Evolutionary conservation across 139 green algal species (phyloP).

Genomic region (Yamagishiella unicocca): DNA sequence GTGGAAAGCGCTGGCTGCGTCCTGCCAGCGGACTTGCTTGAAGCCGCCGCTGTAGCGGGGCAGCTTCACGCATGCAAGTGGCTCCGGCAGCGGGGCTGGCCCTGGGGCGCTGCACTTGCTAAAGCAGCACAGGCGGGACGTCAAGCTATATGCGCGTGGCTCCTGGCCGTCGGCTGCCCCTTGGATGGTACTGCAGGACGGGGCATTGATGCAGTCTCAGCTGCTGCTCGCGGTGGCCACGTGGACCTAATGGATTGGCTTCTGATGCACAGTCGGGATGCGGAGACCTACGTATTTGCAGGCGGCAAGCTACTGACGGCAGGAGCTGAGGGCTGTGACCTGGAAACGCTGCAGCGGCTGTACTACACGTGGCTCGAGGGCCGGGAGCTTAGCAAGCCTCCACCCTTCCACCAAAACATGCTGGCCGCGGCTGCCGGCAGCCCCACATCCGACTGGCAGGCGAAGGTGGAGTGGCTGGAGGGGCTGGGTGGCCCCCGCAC

Average conservation of each 20-base stretch:
- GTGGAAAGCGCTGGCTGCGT: background rate
- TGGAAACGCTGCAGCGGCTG: background rate
- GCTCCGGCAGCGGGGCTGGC: background rate
- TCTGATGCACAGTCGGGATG: background rate
- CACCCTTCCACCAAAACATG: background rate
- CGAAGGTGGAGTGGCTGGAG: constrained; percentile 1
- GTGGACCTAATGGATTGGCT: background rate
- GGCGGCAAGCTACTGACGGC: background rate
- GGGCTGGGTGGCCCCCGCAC: too few relatives aligned
- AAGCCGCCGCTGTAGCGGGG: background rate
- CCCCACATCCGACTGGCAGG: background rate
- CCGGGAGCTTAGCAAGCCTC: background rate
- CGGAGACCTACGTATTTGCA: background rate
- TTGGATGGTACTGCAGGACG: background rate
- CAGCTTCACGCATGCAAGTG: background rate
- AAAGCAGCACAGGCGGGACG: background rate
- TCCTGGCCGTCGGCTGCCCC: background rate
- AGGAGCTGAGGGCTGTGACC: background rate
- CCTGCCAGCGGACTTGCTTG: background rate
- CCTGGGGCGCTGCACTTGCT: background rate
- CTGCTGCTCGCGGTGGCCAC: background rate
- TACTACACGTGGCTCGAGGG: background rate
- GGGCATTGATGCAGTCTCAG: too few relatives aligned
- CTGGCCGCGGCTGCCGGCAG: background rate
- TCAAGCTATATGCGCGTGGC: background rate